Base-by-base conservation (phyloP, 441 rosid species). In the Bruguiera hainesii region DNA sequence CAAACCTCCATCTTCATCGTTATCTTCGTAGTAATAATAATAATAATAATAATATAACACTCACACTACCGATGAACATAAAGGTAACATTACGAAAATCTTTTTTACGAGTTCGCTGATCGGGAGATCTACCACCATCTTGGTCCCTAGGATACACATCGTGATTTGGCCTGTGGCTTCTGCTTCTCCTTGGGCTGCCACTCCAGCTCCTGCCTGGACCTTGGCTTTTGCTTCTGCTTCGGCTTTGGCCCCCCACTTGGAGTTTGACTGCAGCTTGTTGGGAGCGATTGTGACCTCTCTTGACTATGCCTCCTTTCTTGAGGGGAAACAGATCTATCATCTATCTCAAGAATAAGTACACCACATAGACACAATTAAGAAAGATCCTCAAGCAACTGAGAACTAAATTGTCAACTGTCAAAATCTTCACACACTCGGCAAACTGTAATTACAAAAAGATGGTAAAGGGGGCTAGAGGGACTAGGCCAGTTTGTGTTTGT, bases 291-390 rank as follows among this genome's bases (percentile, higher is more conserved):
- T 60, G 93, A 80, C 80, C 90, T 79, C 78, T 79, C 91, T 71
- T 74, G 81, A 68, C 78, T 82, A n/a, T 82, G 72, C 71, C 80
- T 81, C 65, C 73, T 80, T 67, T 76, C 96, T 67, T 80, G 82
- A 21, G 96, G 96, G n/a, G 97, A 84, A 58, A 79, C 66, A 30
- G 97, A 89, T 79, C 96, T 89, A 80, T 72, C 4, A 89, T 79
- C 96, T 91, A 80, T 72, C 4, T 60, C 73, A 10, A 63, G 29
- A 51, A 50, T 25, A 66, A 60, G 63, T 51, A 21, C 49, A 21
- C 49, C 52, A 39, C 28, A 3, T 30, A 10, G 57, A 53, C 23
- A 20, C 11, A 42, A 5, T 18, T 6, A 6, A 55, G 10, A 60
- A 55, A 55, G 58, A 55, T 4, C 10, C 23, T 23, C 23, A 55